Evolutionary conservation across 495 filamentous ascomycete genomes (phyloP).

Genomic region (Aspergillus haitiensis): DNA sequence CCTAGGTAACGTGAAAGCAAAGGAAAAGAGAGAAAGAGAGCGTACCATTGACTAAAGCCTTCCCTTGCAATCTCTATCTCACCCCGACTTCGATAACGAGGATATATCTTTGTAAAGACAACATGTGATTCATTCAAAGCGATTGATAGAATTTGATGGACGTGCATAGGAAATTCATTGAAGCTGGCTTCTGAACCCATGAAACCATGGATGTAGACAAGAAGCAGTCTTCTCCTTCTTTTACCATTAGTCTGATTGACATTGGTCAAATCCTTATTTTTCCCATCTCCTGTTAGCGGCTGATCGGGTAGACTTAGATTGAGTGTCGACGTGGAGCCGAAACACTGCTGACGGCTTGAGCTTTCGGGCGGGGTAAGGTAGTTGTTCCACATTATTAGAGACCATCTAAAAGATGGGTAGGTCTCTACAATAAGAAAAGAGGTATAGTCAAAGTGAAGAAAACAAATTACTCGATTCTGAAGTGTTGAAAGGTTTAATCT

Average conservation of each 20-base stretch:
- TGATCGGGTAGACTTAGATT: constrained; percentile 1
- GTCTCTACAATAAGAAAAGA: no score
- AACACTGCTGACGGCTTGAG: background rate
- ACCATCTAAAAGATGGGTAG: background rate
- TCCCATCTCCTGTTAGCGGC: background rate
- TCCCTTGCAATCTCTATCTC: constrained; percentile 70
- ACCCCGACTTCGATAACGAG: constrained; percentile 81
- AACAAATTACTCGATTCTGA: no score
- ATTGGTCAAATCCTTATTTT: no score
- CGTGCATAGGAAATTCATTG: constrained; percentile 80
- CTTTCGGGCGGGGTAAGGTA: background rate
- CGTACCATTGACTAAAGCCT: constrained; percentile 77
- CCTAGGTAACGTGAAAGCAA: background rate
- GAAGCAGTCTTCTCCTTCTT: constrained; percentile 54
- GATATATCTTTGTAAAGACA: constrained; percentile 90
- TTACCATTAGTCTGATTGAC: no score
- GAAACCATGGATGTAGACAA: constrained; percentile 92
- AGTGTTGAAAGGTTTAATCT: no score
- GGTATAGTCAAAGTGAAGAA: no score
- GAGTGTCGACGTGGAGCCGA: constrained; percentile 2
- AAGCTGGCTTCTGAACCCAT: constrained; percentile 90
- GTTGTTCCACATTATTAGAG: background rate
- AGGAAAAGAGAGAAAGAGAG: background rate
- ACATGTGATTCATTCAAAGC: constrained; percentile 69
- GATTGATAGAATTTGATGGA: constrained; percentile 74